Evolutionary conservation across 2,329 filamentous ascomycete genomes (phyloP).

Genomic region (Xylariaceae sp.): DNA sequence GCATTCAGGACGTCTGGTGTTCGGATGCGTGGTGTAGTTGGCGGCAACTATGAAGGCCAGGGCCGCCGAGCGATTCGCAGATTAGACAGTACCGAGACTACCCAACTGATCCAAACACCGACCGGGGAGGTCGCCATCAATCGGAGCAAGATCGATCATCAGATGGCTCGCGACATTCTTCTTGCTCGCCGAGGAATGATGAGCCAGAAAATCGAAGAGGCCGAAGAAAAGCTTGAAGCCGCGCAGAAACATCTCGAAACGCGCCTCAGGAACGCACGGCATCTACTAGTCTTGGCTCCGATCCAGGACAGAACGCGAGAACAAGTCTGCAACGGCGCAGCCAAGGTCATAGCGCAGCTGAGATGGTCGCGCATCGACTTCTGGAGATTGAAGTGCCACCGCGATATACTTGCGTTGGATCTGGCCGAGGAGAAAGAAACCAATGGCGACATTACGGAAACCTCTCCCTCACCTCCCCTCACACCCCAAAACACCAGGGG

Average conservation of each 20-base stretch:
- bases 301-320: slow-evolving; percentile 92
- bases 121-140: slow-evolving; percentile 77
- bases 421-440: slow-evolving; percentile 75
- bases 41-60: slow-evolving; percentile 85
- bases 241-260: slow-evolving; percentile 81
- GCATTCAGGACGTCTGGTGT: slow-evolving; percentile 93
- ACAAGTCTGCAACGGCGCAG: slow-evolving; percentile 82
- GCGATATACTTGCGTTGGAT: slow-evolving; percentile 85
- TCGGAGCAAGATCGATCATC: slow-evolving; percentile 75
- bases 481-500: slow-evolving; percentile 44
- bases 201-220: slow-evolving; percentile 80
- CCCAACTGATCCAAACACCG: slow-evolving; percentile 69
- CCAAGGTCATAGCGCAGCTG: slow-evolving; percentile 82
- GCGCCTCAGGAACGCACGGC: slow-evolving; percentile 86
- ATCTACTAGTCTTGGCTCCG: slow-evolving; percentile 86
- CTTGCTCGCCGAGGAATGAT: slow-evolving; percentile 83
- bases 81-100: slow-evolving; percentile 67
- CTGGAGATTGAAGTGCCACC: slow-evolving; percentile 89
- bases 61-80: slow-evolving; percentile 74
- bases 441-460: slow-evolving; percentile 43
- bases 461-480: slow-evolving; percentile 28
- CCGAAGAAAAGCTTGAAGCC: slow-evolving; percentile 76
- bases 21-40: slow-evolving; percentile 85
- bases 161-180: slow-evolving; percentile 87
- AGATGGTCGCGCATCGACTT: slow-evolving; percentile 96